Evolutionary conservation across 2,329 filamentous ascomycete species (phyloP), one percentile per base, ranked within the genome.

Genomic region (Microthyrium microscopicum): DNA sequence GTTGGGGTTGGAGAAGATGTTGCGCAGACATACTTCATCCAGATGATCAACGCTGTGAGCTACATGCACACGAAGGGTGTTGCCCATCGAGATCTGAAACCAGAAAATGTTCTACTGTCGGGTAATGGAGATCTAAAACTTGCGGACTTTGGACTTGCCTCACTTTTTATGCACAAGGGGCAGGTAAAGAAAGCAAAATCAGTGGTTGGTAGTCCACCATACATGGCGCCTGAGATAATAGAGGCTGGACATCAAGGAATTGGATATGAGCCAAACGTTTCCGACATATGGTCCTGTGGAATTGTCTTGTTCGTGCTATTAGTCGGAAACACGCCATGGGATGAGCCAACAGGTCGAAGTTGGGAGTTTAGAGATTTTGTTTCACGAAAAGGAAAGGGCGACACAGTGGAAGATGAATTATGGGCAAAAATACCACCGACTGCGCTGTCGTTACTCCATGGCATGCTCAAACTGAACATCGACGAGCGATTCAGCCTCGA

Each of bases 1-100:
- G 81, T 87, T 28, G 89, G 89, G 30, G 83, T 95, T n/a, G 72
- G 77, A 5, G 75, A 92, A 53, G 82, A 95, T 51, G 83, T 98
- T 50, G 87, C 89, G 21, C 91, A 98, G 52, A 73, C 94, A 40
- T 98, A 95, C 61, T 98, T 98, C 54, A 70, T 77, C 3, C 89
- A 98, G 58, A 69, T 98, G 40, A 70, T 95, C 45, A 75, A 75
- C 50, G 89, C 87, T 6, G 80, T 95, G 40, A 77, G 77, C 49
- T 98, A 85, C 58, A 91, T 95, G 70, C 89, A 98, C 57, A 82
- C 80, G 21, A 94, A 89, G 54, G 89, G 89, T 15, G 80, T 98
- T 11, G 85, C 84, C 9, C 89, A 98, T 58, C 73, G 89, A 20
- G 62, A 66, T 43, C 57, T 66, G 43, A 66, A 66, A 44, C 89